Base-by-base conservation (phyloP, 495 filamentous ascomycete species). In the Neurospora pannonica region DNA sequence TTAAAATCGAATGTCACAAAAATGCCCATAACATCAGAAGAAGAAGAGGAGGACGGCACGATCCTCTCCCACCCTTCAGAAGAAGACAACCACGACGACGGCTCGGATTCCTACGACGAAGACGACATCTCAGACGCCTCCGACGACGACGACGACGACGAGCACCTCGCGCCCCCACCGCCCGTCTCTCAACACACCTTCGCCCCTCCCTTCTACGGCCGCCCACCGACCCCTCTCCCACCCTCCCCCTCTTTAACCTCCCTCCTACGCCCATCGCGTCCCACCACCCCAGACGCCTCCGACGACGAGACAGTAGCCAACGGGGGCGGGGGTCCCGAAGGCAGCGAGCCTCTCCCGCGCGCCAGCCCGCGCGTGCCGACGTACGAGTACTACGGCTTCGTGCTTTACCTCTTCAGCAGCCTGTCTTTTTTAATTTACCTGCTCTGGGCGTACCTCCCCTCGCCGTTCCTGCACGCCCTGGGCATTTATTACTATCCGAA, bases 371-470 rank as follows among this genome's bases (percentile, higher is more conserved):
- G 94, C 77, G 94, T 98, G 1, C 96, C 96, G 10, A 99, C 96
- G 0, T 98, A 99, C 82, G 96, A 99, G 80, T 99, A 99, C 87
- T 98, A 99, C 81, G 96, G 96, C 75, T 98, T 99, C 83, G 95
- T 96, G 71, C 87, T 99, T 36, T 98, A 99, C 81, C 87, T 99
- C 36, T 91, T 93, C 77, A 93, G 90, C 42, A 91, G 88, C 17
- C 84, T 94, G 43, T 89, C 88, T 2, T 98, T 98, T 80, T 81
- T 95, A 36, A 91, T 97, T 71, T 98, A 98, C 80, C 86, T 98
- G 11, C 88, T 98, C 3, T 99, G 97, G 96, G 92, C 93, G 15
- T 98, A 94, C 81, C 90, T 97, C 4, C 96, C 96, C 0, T 93
- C 92, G 24, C 93, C 94, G 0, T 94, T 98, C 81, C 87, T 99